phyloP scores from a whole-genome alignment of 2,329 filamentous ascomycete species.

The Ascochyta fabae region DNA sequence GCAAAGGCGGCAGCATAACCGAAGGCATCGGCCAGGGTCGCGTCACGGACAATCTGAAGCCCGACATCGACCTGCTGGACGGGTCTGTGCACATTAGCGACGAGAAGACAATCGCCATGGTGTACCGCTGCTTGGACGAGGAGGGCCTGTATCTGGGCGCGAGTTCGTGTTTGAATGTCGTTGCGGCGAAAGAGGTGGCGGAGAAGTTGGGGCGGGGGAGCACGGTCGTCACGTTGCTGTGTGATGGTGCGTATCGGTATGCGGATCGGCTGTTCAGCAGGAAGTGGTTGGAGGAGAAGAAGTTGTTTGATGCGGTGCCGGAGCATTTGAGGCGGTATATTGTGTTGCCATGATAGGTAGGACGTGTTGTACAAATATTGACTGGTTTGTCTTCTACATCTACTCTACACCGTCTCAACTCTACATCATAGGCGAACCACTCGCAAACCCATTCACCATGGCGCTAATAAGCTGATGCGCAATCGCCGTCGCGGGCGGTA shows the following conservation, averaged over 20 bases:
- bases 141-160: slow-evolving; percentile 95
- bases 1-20: slow-evolving; percentile 86
- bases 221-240: slow-evolving; percentile 91
- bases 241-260: slow-evolving; percentile 96
- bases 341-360: slow-evolving; percentile 70
- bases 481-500: slow-evolving; percentile 89
- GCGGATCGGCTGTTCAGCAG: slow-evolving; percentile 91
- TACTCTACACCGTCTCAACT: background rate
- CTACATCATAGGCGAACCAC: slow-evolving; percentile 55
- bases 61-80: slow-evolving; percentile 84
- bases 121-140: slow-evolving; percentile 94
- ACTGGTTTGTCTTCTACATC: background rate
- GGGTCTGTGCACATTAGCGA: slow-evolving; percentile 84
- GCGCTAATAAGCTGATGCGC: slow-evolving; percentile 86
- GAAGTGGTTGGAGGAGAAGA: slow-evolving; percentile 90
- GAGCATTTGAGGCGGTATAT: slow-evolving; percentile 91
- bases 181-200: slow-evolving; percentile 91
- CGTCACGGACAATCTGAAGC: slow-evolving; percentile 90
- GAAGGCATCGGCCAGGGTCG: slow-evolving; percentile 97
- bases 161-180: slow-evolving; percentile 92
- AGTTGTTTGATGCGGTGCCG: slow-evolving; percentile 79
- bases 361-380: background rate
- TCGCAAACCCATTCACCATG: slow-evolving; percentile 76
- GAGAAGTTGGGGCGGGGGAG: slow-evolving; percentile 86
- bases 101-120: slow-evolving; percentile 96